Percentiles rank a stretch among this genome's conserved stretches.
phyloP scores from a whole-genome alignment of 1,284 basidiomycete genomes.

The Volvariella volvacea region DNA sequence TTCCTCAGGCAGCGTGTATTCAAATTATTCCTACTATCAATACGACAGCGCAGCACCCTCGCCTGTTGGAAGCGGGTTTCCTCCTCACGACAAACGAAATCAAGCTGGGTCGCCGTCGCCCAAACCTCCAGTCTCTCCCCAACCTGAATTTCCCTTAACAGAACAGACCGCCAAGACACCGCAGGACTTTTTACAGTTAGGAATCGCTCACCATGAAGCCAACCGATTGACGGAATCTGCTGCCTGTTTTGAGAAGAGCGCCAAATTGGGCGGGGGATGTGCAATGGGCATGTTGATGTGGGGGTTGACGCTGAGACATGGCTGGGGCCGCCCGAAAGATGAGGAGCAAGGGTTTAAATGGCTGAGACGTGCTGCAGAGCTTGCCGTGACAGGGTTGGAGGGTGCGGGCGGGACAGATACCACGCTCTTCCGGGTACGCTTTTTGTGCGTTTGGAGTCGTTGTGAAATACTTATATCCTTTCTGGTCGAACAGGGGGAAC shows the following conservation, averaged over 20 bases:
- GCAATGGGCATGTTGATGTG: conserved; percentile 92
- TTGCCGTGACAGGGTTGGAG: conserved; percentile 76
- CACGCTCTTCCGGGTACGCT: conserved; percentile 22
- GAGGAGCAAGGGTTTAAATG: conserved; percentile 77
- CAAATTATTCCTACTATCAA: conserved; percentile 60
- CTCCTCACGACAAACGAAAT: no score
- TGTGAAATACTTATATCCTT: not conserved
- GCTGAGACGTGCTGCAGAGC: conserved; percentile 77
- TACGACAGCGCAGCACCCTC: conserved; percentile 39
- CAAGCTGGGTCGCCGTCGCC: no score
- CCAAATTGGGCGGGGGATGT: conserved; percentile 72
- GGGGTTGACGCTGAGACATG: conserved; percentile 82
- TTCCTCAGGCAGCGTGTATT: conserved; percentile 51
- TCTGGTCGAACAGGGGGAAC: conserved; percentile 49
- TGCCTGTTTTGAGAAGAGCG: conserved; percentile 73
- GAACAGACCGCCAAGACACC: conserved; percentile 27
- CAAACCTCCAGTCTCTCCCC: conserved; percentile 13
- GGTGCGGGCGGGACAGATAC: conserved; percentile 26
- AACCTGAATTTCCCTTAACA: conserved; percentile 10
- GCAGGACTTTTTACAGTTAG: conserved; percentile 65
- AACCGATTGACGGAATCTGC: conserved; percentile 73
- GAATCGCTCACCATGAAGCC: conserved; percentile 78
- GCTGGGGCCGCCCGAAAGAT: conserved; percentile 80
- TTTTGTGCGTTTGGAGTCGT: not conserved
- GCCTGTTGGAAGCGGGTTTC: conserved; percentile 21